These are phyloP conservation scores for Diaporthe nobilis DNA, from an alignment of 2,329 filamentous ascomycete species.

Conservation along the genomic window DNA sequence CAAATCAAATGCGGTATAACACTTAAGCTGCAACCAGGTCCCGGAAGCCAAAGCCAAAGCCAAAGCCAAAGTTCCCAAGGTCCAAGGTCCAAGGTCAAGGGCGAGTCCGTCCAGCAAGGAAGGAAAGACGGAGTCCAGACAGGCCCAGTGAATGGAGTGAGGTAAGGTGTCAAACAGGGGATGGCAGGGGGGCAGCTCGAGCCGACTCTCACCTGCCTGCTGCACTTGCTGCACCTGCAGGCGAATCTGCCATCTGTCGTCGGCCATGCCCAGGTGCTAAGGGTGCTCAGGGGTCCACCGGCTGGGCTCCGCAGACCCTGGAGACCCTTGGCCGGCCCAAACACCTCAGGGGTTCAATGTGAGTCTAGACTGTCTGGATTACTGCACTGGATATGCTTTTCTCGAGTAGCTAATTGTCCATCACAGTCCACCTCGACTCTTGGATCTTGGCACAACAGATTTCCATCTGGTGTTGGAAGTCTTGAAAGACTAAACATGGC, in stretches of 20 bases:
- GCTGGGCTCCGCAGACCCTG: conserved; percentile 11
- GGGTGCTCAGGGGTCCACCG: conserved; percentile 1
- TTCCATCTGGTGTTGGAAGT: not conserved
- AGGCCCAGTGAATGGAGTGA: conserved; percentile 21
- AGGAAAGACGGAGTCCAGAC: not conserved
- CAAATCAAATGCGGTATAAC: conserved; percentile 28
- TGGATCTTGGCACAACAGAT: not conserved
- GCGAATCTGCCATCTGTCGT: conserved; percentile 24
- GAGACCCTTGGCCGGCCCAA: conserved; percentile 2
- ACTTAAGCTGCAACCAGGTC: conserved; percentile 24
- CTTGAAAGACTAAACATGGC: not conserved
- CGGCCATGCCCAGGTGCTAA: conserved; percentile 15
- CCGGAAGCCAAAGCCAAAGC: conserved; percentile 23
- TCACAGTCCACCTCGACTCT: not conserved
- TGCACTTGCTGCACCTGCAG: conserved; percentile 6
- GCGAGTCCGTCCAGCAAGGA: not conserved
- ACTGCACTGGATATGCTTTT: not conserved
- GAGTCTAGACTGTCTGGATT: conserved; percentile 11
- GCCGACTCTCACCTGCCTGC: not conserved
- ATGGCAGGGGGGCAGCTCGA: conserved; percentile 23
- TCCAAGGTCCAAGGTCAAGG: conserved; percentile 11
- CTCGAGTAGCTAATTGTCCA: not conserved
- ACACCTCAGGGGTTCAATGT: conserved; percentile 7
- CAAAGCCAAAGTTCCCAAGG: not conserved
- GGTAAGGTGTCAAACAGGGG: conserved; percentile 30